A percentile compares a stretch with the other conserved stretches of the same genome.
Conservation (phyloP, 1,284 basidiomycete species). For the Ustilago bromivora region DNA sequence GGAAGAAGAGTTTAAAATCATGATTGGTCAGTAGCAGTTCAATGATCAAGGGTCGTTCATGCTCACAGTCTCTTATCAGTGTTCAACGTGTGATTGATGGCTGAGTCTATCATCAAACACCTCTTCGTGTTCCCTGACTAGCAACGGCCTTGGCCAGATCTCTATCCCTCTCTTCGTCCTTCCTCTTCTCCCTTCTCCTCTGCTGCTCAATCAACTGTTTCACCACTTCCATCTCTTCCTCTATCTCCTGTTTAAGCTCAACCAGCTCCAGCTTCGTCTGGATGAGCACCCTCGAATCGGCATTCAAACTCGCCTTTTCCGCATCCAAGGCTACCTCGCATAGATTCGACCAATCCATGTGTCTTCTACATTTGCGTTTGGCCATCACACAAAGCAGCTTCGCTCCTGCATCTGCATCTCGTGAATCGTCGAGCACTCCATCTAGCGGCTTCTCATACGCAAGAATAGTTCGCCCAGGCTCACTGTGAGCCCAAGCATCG, state of each 20-base stretch:
- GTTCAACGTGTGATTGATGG: not conserved
- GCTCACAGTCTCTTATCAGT: not conserved
- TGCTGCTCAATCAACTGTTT: not conserved
- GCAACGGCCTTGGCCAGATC: conserved; percentile 29
- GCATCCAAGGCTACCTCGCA: conserved; percentile 40
- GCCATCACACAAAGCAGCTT: conserved; percentile 26
- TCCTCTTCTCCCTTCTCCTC: conserved; percentile 15
- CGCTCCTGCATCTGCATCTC: not conserved
- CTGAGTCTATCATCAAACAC: not conserved
- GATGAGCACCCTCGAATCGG: conserved; percentile 29
- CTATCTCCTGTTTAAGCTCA: conserved; percentile 2
- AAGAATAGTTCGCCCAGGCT: conserved; percentile 26
- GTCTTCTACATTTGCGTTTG: conserved; percentile 49
- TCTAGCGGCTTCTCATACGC: conserved; percentile 21
- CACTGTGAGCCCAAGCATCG: conserved; percentile 24
- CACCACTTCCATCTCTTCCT: conserved; percentile 16
- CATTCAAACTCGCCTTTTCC: conserved; percentile 36
- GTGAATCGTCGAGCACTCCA: conserved; percentile 27
- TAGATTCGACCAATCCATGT: conserved; percentile 49
- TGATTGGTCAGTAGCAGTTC: conserved; percentile 1
- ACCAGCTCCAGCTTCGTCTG: conserved; percentile 25
- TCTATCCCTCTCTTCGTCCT: conserved; percentile 26
- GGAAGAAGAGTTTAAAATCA: not conserved
- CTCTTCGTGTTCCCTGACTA: conserved; percentile 18
- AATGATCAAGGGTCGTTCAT: not conserved